These are phyloP conservation scores for Cucurbita argyrosperma DNA, from an alignment of 306 rosid genomes.

Conservation along the genomic window DNA sequence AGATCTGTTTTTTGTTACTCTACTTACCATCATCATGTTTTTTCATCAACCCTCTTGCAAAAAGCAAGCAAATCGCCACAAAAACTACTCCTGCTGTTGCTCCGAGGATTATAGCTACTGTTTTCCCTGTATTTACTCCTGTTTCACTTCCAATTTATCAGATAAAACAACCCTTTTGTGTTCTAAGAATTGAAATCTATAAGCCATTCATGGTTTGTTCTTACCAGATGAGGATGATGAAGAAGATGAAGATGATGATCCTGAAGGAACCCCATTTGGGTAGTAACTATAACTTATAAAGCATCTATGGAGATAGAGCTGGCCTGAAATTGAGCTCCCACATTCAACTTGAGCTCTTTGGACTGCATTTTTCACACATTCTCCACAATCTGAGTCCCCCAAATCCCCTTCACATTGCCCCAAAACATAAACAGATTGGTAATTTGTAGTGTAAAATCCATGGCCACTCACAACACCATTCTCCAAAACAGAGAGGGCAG, in stretches of 20 bases:
- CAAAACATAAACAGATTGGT: constrained; percentile 54
- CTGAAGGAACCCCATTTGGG: constrained; percentile 76
- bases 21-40: constrained; percentile 78
- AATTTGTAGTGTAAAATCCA: constrained; percentile 70
- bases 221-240: constrained; percentile 54
- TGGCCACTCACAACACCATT: constrained; percentile 71
- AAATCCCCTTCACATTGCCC: constrained; percentile 89
- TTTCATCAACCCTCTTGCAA: constrained; percentile 63
- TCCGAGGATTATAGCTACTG: constrained; percentile 83
- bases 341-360: constrained; percentile 83
- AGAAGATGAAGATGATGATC: constrained; percentile 37
- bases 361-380: constrained; percentile 60
- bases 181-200: neutral
- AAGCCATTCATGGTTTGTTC: neutral
- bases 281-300: constrained; percentile 68
- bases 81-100: constrained; percentile 74
- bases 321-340: constrained; percentile 72
- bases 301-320: constrained; percentile 73
- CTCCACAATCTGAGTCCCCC: constrained; percentile 82
- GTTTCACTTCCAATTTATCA: constrained; percentile 21
- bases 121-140: constrained; percentile 61
- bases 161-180: neutral
- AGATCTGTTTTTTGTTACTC: neutral
- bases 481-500: constrained; percentile 57
- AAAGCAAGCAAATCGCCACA: constrained; percentile 59